A percentile compares a stretch with the other conserved stretches of the same genome.
Evolutionary conservation across 2,329 filamentous ascomycete species (phyloP).

Genomic region (Pseudogymnoascus sp.): DNA sequence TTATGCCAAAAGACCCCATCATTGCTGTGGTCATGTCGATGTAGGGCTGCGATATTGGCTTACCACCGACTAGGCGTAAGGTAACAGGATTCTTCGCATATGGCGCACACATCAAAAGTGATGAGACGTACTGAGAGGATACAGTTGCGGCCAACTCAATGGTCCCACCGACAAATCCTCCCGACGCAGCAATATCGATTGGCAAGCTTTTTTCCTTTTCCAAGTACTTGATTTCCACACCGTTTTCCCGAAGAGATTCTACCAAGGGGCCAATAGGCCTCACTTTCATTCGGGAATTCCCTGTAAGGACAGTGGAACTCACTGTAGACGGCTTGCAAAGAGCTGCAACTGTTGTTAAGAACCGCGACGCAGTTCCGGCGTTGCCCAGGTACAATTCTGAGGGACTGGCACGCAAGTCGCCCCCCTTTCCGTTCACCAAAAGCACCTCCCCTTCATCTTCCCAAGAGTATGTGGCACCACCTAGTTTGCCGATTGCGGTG

Average conservation of each 20-base stretch:
- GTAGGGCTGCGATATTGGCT: slow-evolving; percentile 92
- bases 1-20: slow-evolving; percentile 87
- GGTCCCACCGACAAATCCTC: slow-evolving; percentile 73
- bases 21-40: slow-evolving; percentile 98
- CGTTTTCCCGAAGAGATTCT: slow-evolving; percentile 78
- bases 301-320: slow-evolving; percentile 71
- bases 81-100: slow-evolving; percentile 94
- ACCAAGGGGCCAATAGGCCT: slow-evolving; percentile 89
- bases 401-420: slow-evolving; percentile 65
- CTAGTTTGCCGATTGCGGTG: slow-evolving; percentile 74
- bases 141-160: slow-evolving; percentile 92
- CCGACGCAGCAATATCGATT: slow-evolving; percentile 69
- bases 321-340: slow-evolving; percentile 61
- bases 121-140: slow-evolving; percentile 98
- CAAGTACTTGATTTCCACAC: slow-evolving; percentile 77
- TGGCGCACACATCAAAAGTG: slow-evolving; percentile 89
- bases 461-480: slow-evolving; percentile 85
- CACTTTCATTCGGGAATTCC: slow-evolving; percentile 93
- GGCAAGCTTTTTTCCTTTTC: slow-evolving; percentile 79
- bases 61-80: slow-evolving; percentile 83
- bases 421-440: slow-evolving; percentile 84
- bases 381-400: slow-evolving; percentile 87
- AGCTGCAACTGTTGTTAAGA: slow-evolving; percentile 83
- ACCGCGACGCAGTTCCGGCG: slow-evolving; percentile 89
- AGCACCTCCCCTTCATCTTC: slow-evolving; percentile 89